Conservation (phyloP, 495 filamentous ascomycete species). For the Neurospora tetrasperma region DNA sequence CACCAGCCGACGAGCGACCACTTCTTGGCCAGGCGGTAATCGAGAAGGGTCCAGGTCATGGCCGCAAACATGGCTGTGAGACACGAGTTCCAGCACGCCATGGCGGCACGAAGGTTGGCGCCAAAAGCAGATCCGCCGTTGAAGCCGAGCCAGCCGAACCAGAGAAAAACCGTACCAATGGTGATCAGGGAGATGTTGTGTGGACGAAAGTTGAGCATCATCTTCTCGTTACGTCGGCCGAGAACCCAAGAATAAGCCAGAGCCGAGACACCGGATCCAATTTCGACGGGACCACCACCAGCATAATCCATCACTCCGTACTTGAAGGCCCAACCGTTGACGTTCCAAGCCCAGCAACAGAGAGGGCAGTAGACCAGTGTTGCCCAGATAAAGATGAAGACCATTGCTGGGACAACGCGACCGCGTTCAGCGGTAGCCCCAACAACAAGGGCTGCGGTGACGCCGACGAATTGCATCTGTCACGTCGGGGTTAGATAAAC, state of each 20-base stretch:
- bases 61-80: conserved; percentile 81
- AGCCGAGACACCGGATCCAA: conserved; percentile 84
- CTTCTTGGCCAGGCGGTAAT: conserved; percentile 90
- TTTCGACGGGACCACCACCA: conserved; percentile 95
- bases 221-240: conserved; percentile 94
- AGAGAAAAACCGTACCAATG: conserved; percentile 87
- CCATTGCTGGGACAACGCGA: conserved; percentile 86
- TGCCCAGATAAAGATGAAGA: conserved; percentile 93
- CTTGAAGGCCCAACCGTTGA: conserved; percentile 84
- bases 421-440: conserved; percentile 90
- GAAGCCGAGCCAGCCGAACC: conserved; percentile 99
- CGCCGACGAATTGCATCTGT: conserved; percentile 92
- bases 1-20: conserved; percentile 99
- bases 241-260: conserved; percentile 93
- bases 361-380: conserved; percentile 96
- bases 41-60: conserved; percentile 83
- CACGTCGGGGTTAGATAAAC: conserved; percentile 4
- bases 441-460: conserved; percentile 86
- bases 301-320: conserved; percentile 96
- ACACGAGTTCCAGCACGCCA: conserved; percentile 98
- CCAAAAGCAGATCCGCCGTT: conserved; percentile 97
- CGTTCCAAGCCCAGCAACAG: conserved; percentile 91
- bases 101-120: conserved; percentile 85
- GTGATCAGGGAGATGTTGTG: conserved; percentile 98
- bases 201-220: conserved; percentile 94